These are phyloP conservation scores for Boletus reticuloceps DNA, from an alignment of 768 basidiomycete species.

Conservation along the genomic window DNA sequence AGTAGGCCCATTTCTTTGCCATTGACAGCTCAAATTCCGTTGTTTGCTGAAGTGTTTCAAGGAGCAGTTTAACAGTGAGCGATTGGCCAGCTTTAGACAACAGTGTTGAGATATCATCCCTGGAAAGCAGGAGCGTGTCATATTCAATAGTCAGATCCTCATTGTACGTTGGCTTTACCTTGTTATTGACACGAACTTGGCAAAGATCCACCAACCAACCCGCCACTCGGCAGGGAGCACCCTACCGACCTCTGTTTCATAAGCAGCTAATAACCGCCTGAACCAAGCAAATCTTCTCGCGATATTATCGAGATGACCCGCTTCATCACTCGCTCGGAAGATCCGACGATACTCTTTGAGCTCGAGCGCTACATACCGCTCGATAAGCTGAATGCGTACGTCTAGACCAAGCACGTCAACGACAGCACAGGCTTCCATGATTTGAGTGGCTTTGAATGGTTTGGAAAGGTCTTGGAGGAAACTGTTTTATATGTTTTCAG, in stretches of 20 bases:
- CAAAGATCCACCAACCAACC: conserved; percentile 75
- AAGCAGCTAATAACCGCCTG: conserved; percentile 73
- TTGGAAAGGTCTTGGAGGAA: conserved; percentile 77
- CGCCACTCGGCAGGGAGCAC: conserved; percentile 88
- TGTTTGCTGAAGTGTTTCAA: conserved; percentile 85
- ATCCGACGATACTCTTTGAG: conserved; percentile 96
- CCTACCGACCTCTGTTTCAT: conserved; percentile 83
- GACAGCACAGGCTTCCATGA: conserved; percentile 84
- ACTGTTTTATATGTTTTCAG: conserved; percentile 38
- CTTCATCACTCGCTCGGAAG: conserved; percentile 90
- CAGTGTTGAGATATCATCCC: conserved; percentile 81
- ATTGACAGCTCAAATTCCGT: conserved; percentile 86
- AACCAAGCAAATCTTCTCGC: conserved; percentile 96
- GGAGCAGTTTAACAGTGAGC: conserved; percentile 71
- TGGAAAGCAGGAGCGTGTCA: conserved; percentile 25
- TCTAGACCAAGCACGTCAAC: conserved; percentile 88
- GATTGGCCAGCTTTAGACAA: conserved; percentile 75
- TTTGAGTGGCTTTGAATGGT: conserved; percentile 57
- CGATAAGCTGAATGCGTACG: conserved; percentile 75
- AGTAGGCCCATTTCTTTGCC: conserved; percentile 76
- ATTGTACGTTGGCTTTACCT: conserved; percentile 44
- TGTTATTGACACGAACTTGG: conserved; percentile 89
- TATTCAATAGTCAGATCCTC: background rate
- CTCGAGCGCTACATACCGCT: conserved; percentile 86
- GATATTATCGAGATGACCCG: conserved; percentile 94